Conservation (phyloP, 805 yeast species). For the Ogataea minuta region DNA sequence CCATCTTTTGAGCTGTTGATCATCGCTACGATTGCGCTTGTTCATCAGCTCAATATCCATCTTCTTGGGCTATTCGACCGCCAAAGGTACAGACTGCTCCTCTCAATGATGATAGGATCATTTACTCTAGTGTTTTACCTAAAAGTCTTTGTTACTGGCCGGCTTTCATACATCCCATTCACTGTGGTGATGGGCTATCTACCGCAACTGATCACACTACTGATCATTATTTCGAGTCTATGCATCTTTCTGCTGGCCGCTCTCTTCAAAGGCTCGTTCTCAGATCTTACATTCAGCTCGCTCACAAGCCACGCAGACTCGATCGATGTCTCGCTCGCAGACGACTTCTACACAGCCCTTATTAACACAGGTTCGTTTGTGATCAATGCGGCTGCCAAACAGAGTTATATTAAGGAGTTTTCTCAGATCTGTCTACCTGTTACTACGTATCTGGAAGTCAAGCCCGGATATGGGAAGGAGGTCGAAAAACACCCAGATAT, state of each 20-base stretch:
- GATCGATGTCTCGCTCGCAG: slow-evolving; percentile 43
- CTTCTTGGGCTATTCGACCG: slow-evolving; percentile 54
- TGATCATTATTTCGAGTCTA: slow-evolving; percentile 50
- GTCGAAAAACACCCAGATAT: slow-evolving; percentile 30
- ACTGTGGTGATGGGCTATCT: slow-evolving; percentile 56
- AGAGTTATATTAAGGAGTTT: slow-evolving; percentile 62
- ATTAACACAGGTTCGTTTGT: slow-evolving; percentile 61
- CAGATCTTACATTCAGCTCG: slow-evolving; percentile 34
- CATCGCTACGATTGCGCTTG: slow-evolving; percentile 53
- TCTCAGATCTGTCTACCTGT: slow-evolving; percentile 46
- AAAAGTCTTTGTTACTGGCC: slow-evolving; percentile 39
- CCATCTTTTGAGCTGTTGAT: slow-evolving; percentile 54
- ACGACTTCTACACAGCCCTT: slow-evolving; percentile 66
- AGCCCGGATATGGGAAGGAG: slow-evolving; percentile 29
- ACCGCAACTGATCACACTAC: slow-evolving; percentile 61
- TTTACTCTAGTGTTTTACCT: slow-evolving; percentile 49
- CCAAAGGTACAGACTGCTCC: slow-evolving; percentile 56
- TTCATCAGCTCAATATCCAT: slow-evolving; percentile 62
- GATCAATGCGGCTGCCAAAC: slow-evolving; percentile 63
- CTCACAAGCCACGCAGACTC: slow-evolving; percentile 34
- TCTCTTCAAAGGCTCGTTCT: slow-evolving; percentile 44
- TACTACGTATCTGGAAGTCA: slow-evolving; percentile 54
- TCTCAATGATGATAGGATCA: slow-evolving; percentile 60
- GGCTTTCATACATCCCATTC: slow-evolving; percentile 49
- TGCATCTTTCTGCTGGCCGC: slow-evolving; percentile 57